Base-by-base conservation (phyloP, 2,329 filamentous ascomycete genomes). In the Stemphylium beticola region DNA sequence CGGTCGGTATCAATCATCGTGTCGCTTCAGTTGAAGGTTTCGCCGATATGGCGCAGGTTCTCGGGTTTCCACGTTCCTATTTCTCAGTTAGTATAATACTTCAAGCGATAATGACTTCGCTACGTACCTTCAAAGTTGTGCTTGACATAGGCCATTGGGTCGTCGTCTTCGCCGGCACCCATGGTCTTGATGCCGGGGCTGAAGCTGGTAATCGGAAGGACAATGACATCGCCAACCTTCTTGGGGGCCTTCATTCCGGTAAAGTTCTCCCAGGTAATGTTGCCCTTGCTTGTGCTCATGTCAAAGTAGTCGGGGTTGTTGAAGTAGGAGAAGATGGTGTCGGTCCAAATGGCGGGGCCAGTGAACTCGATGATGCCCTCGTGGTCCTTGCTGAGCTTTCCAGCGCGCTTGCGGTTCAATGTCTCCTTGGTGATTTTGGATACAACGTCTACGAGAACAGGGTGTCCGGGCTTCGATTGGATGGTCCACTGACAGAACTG, bases 401-500 rank as follows among this genome's bases (percentile, higher is more conserved):
- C 90, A 7, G 79, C 76, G 49, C 81, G 81, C 81, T 96, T 92
- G 77, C 88, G 84, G 55, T 83, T 81, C 44, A 98, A 80, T 0
- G 93, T 90, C 73, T 93, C 86, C 61, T 91, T 83, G 0, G 93
- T 96, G 69, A 99, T 93, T 63, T 87, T 89, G 12, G 89, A 83
- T 29, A 99, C 92, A 57, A 96, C 85, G 57, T 97, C 91, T 58
- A 93, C 87, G 54, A 99, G 83, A 11, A 96, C 87, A 0, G 95
- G 95, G 74, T 99, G 95, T 10, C 95, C 95, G 0, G 93, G 90
- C 77, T 99, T 99, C 53, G 90, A 82, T 76, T 98, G 93, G 60
- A 99, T 97, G 1, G 95, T 99, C 95, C 95, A 99, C 76, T 99
- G 95, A 78, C 95, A 99, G 77, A 99, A 98, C 74, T 98, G 95